Conservation (phyloP, 2,329 filamentous ascomycete species). For the Ophiostoma sp. region DNA sequence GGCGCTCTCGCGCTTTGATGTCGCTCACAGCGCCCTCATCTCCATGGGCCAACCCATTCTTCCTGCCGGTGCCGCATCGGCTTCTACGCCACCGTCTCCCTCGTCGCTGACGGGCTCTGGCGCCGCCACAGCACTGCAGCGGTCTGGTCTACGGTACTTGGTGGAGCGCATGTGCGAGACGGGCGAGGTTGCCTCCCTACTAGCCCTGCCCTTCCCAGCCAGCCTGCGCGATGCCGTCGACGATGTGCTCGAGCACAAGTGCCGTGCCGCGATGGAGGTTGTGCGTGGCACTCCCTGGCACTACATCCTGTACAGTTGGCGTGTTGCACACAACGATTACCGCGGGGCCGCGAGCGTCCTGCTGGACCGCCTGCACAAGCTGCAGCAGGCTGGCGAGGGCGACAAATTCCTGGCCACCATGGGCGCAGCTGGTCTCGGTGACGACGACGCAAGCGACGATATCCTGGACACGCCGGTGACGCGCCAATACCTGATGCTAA, state of each 20-base stretch:
- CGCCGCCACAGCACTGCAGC: slow-evolving; percentile 50
- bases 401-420: slow-evolving; percentile 42
- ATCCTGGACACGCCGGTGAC: slow-evolving; percentile 59
- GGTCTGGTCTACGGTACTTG: slow-evolving; percentile 64
- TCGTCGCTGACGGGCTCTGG: slow-evolving; percentile 37
- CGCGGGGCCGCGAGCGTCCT: slow-evolving; percentile 66
- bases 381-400: slow-evolving; percentile 54
- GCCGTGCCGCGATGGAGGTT: slow-evolving; percentile 48
- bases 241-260: slow-evolving; percentile 65
- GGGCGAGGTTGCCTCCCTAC: slow-evolving; percentile 60
- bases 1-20: slow-evolving; percentile 70
- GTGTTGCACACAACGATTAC: slow-evolving; percentile 77
- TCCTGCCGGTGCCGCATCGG: neutral
- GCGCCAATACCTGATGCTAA: slow-evolving; percentile 78
- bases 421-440: neutral
- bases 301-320: slow-evolving; percentile 86
- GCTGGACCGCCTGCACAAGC: slow-evolving; percentile 58
- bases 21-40: slow-evolving; percentile 73
- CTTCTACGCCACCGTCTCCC: slow-evolving; percentile 45
- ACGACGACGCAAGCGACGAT: slow-evolving; percentile 34
- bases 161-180: slow-evolving; percentile 63
- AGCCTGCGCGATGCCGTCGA: slow-evolving; percentile 75
- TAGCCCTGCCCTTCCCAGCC: slow-evolving; percentile 66
- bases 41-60: slow-evolving; percentile 49
- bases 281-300: slow-evolving; percentile 66